These are phyloP conservation scores for Colletotrichum sp. DNA, from an alignment of 2,329 filamentous ascomycete genomes.

Conservation along the genomic window DNA sequence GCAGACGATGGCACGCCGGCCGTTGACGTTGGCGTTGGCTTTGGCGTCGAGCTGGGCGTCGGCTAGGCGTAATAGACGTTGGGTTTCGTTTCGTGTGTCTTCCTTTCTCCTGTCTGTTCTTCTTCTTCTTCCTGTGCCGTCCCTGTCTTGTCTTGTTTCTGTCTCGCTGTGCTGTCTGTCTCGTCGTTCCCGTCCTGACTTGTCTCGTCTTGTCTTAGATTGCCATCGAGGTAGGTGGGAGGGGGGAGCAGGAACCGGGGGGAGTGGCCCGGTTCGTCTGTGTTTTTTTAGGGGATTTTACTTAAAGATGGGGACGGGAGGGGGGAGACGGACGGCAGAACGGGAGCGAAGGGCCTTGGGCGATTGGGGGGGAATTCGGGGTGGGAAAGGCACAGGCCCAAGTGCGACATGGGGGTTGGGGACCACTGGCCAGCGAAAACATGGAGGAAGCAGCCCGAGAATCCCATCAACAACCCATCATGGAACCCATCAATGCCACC, in stretches of 20 bases:
- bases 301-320: background rate
- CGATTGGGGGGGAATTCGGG: background rate
- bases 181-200: background rate
- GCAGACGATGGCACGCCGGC: background rate
- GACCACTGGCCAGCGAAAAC: background rate
- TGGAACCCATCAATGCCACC: background rate
- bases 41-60: background rate
- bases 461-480: background rate
- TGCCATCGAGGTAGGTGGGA: background rate
- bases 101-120: background rate
- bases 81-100: background rate
- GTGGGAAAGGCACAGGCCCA: background rate
- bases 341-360: background rate
- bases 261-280: background rate
- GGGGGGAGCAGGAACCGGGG: background rate
- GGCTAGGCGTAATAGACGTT: background rate
- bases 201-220: constrained; percentile 12
- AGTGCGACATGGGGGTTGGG: background rate
- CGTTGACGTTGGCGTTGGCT: background rate
- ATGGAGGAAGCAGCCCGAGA: background rate
- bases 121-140: background rate
- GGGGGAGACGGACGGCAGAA: background rate
- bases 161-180: background rate
- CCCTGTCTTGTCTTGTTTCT: background rate
- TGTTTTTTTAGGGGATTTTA: background rate